Evolutionary conservation across 2,329 filamentous ascomycete genomes (phyloP), one percentile per base, ranked within the genome.

Genomic region (Apiospora rasikravindrae): DNA sequence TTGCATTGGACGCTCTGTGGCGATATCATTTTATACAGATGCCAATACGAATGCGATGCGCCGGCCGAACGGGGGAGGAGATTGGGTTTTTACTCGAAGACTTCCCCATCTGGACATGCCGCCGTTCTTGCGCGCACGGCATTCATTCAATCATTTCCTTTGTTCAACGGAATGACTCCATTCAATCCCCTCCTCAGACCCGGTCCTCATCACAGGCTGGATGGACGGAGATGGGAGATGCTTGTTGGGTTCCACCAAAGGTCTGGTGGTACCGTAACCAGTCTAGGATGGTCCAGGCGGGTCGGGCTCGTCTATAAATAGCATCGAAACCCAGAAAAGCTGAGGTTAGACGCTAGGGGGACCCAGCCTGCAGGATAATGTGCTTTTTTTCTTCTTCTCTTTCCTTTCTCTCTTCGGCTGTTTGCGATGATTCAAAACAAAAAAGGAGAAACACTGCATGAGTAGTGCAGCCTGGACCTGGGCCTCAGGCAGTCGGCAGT

Each of bases 281-380:
- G 40, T 45, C 53, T 64, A 47, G 40, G 13, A 1, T 29, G 5
- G 44, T 33, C 66, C 44, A 45, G 44, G 66, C 37, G n/a, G 19
- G 66, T 68, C 42, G 66, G 8, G 66, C 66, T 5, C 40, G n/a
- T 26, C 66, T 68, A 68, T 29, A 47, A 29, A 47, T 68, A 68
- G 66, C 24, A 45, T 24, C 19, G 33, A 64, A 64, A 14, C 29
- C 57, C 57, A 19, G 57, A 6, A 6, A 37, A 64, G 57, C 57
- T 64, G 57, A 64, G 57, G 57, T n/a, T 37, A 22, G 33, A 64
- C 57, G 57, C 57, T 40, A 64, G 22, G 33, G 53, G 14, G 26
- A 22, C 51, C 26, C 29, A 37, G 33, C 33, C 53, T 37, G 53
- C 19, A 37, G 19, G 4, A 33, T 37, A 26, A 37, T 22, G 53